These are phyloP conservation scores for Neoboletus magnificus DNA, from an alignment of 768 basidiomycete genomes.

Conservation along the genomic window DNA sequence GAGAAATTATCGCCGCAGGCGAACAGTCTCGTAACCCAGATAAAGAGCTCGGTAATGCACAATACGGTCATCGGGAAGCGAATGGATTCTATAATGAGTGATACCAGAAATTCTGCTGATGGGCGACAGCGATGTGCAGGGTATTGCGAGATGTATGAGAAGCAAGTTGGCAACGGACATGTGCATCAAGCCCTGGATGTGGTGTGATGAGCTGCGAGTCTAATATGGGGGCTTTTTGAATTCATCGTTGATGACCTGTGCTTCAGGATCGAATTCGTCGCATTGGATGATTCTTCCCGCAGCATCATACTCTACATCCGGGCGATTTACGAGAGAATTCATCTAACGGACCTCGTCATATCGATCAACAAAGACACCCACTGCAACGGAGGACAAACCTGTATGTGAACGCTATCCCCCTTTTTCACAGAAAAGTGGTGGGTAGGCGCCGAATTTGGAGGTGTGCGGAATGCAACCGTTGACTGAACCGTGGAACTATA, in stretches of 20 bases:
- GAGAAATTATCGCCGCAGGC: not conserved
- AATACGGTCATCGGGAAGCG: not conserved
- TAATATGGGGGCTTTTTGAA: slow-evolving; percentile 58
- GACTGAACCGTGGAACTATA: slow-evolving; percentile 44
- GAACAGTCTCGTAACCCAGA: not conserved
- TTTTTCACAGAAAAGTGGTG: slow-evolving; percentile 34
- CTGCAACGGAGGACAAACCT: slow-evolving; percentile 35
- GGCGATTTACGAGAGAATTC: slow-evolving; percentile 56
- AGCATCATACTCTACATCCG: slow-evolving; percentile 52
- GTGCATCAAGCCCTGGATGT: not conserved
- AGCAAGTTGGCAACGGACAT: not conserved
- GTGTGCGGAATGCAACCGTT: slow-evolving; percentile 58
- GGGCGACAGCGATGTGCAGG: not conserved
- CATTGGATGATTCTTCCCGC: slow-evolving; percentile 47
- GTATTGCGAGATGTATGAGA: not conserved
- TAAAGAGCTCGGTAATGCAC: not conserved
- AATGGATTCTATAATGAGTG: not conserved
- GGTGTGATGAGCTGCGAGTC: not conserved
- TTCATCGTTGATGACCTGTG: slow-evolving; percentile 55
- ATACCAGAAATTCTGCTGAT: not conserved
- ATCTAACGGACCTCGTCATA: slow-evolving; percentile 44
- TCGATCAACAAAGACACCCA: not conserved
- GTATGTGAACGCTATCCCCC: slow-evolving; percentile 57
- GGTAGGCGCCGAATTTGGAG: slow-evolving; percentile 27
- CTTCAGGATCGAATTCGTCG: slow-evolving; percentile 55